These are phyloP conservation scores for Saccharomycopsis capsularis DNA, from an alignment of 805 yeast species.

Conservation along the genomic window DNA sequence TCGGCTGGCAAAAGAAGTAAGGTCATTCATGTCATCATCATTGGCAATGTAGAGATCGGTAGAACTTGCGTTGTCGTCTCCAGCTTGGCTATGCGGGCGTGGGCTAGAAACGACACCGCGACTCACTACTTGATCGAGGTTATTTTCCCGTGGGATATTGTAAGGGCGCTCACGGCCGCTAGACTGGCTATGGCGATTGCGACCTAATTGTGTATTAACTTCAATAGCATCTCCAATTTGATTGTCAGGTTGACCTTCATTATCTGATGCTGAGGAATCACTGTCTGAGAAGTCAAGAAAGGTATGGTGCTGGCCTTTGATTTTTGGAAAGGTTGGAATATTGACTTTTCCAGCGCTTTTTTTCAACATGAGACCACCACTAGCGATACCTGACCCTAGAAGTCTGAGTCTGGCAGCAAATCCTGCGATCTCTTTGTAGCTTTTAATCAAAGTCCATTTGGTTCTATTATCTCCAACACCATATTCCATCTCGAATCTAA, in stretches of 20 bases:
- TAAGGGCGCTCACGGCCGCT: neutral
- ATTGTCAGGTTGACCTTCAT: neutral
- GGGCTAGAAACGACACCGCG: too few species aligned
- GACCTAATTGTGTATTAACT: neutral
- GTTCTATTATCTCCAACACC: slow-evolving; percentile 77
- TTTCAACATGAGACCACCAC: slow-evolving; percentile 13
- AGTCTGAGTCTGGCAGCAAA: slow-evolving; percentile 11
- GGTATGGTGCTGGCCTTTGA: slow-evolving; percentile 5
- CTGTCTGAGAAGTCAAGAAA: slow-evolving; percentile 5
- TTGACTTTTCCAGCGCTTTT: slow-evolving; percentile 3
- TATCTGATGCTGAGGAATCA: slow-evolving; percentile 1
- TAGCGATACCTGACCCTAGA: slow-evolving; percentile 2
- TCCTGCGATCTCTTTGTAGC: slow-evolving; percentile 61
- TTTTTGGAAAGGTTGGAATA: slow-evolving; percentile 20
- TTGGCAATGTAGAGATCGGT: neutral
- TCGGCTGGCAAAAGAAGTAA: slow-evolving; percentile 1
- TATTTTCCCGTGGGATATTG: neutral
- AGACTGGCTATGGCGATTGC: neutral
- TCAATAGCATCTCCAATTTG: neutral
- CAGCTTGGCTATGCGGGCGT: neutral
- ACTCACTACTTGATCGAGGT: too few species aligned
- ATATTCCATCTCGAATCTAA: slow-evolving; percentile 73
- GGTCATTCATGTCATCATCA: neutral
- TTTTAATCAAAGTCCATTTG: slow-evolving; percentile 73
- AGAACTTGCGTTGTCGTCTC: neutral